Evolutionary conservation across 805 yeast genomes (phyloP).

Genomic region (Lipomyces anomalus): DNA sequence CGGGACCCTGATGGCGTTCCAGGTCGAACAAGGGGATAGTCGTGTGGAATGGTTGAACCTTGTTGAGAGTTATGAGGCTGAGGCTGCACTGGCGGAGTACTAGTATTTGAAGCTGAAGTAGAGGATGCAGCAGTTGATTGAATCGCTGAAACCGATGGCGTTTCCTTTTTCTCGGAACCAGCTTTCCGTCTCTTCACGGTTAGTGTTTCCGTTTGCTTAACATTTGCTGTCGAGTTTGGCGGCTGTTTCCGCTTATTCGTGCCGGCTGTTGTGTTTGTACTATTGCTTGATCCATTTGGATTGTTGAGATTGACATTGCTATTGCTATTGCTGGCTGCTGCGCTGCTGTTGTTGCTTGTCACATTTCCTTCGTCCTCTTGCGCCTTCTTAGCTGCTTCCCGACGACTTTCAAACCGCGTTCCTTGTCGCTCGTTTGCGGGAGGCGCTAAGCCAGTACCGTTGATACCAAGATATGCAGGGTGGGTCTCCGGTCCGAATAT

Average conservation of each 20-base stretch:
- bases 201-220: conserved; percentile 8
- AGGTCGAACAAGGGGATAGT: conserved; percentile 6
- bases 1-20: conserved; percentile 9
- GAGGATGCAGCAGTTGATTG: conserved; percentile 3
- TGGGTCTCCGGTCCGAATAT: conserved; percentile 77
- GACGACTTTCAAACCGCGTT: conserved; percentile 72
- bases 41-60: neutral
- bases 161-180: conserved; percentile 19
- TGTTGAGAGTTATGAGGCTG: conserved; percentile 1
- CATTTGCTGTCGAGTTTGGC: conserved; percentile 21
- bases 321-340: conserved; percentile 26
- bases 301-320: neutral
- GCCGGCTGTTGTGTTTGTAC: too few relatives aligned
- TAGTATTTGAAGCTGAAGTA: neutral
- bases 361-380: conserved; percentile 27
- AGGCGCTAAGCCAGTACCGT: conserved; percentile 35
- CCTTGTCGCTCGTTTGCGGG: conserved; percentile 58
- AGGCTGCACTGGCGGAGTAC: conserved; percentile 1
- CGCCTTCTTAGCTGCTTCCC: conserved; percentile 89
- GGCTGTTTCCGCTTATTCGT: too few relatives aligned
- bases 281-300: neutral
- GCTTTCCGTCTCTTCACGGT: conserved; percentile 23
- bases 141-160: conserved; percentile 18
- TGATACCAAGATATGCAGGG: conserved; percentile 67
- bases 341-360: conserved; percentile 16